Evolutionary conservation across 495 filamentous ascomycete species (phyloP).

Genomic region (Xylaria scruposa): DNA sequence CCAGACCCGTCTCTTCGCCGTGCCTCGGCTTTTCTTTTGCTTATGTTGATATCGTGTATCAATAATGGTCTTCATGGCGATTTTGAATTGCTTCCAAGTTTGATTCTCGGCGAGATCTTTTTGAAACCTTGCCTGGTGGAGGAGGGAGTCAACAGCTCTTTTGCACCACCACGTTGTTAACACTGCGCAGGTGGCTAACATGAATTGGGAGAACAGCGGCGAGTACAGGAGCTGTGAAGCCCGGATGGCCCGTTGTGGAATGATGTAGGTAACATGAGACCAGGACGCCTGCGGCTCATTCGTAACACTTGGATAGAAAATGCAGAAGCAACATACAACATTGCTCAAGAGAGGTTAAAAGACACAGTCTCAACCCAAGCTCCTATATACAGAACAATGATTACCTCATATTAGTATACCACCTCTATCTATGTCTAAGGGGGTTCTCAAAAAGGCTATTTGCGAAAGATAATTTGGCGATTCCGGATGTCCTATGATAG

Average conservation of each 20-base stretch:
- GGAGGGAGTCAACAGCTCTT: neutral
- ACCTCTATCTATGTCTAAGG: neutral
- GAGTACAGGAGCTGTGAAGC: neutral
- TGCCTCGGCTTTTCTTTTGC: neutral
- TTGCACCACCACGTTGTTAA: neutral
- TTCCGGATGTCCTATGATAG: neutral
- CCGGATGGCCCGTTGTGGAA: too few relatives aligned
- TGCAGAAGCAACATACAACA: neutral
- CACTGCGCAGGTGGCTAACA: neutral
- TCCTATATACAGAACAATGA: neutral
- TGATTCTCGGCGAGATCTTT: neutral
- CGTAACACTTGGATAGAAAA: neutral
- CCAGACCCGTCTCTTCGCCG: constrained; percentile 9
- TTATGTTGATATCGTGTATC: neutral
- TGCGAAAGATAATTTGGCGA: neutral
- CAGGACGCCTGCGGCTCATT: neutral
- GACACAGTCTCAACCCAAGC: neutral
- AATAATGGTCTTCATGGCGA: neutral
- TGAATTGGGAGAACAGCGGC: neutral
- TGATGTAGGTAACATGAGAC: neutral
- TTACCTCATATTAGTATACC: neutral
- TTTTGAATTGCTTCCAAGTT: neutral
- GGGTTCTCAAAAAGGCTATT: neutral
- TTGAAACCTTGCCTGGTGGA: neutral
- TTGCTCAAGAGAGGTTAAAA: neutral